Evolutionary conservation across 2,329 filamentous ascomycete genomes (phyloP).

Genomic region (Monilinia laxa): DNA sequence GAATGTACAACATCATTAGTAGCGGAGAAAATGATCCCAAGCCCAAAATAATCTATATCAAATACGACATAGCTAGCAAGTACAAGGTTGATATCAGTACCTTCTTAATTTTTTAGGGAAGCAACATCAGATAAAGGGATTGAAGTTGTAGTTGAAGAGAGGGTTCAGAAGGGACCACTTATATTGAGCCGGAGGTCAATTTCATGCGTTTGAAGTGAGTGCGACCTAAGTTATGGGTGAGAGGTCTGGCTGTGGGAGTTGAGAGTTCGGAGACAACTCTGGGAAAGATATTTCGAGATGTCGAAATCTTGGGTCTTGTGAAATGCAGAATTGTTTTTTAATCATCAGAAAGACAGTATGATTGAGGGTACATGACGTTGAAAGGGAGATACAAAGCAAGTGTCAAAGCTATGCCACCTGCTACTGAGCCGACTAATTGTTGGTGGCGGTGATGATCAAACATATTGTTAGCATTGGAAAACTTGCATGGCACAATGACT

Average conservation of each 20-base stretch:
- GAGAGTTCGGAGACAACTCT: too few relatives aligned
- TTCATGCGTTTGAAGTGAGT: neutral
- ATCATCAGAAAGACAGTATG: too few relatives aligned
- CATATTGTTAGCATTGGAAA: neutral
- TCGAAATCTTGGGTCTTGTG: too few relatives aligned
- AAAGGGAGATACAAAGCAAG: too few relatives aligned
- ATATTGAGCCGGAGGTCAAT: neutral
- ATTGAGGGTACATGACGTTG: too few relatives aligned
- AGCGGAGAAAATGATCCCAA: constrained; percentile 40
- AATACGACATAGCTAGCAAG: constrained; percentile 46
- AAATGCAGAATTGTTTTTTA: too few relatives aligned
- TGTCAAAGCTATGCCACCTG: too few relatives aligned
- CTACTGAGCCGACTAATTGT: neutral
- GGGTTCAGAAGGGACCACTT: neutral
- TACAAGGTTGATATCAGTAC: neutral
- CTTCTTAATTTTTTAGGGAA: constrained; percentile 4
- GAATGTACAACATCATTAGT: constrained; percentile 49
- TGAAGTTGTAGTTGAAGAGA: neutral
- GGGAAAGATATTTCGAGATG: neutral
- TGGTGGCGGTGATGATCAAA: neutral
- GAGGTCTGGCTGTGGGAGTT: neutral
- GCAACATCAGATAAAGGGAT: neutral
- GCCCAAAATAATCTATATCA: constrained; percentile 48
- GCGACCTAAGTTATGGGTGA: neutral
- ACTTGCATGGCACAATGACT: neutral